Conservation (phyloP, 495 filamentous ascomycete genomes). For the Trichoderma erinaceum region DNA sequence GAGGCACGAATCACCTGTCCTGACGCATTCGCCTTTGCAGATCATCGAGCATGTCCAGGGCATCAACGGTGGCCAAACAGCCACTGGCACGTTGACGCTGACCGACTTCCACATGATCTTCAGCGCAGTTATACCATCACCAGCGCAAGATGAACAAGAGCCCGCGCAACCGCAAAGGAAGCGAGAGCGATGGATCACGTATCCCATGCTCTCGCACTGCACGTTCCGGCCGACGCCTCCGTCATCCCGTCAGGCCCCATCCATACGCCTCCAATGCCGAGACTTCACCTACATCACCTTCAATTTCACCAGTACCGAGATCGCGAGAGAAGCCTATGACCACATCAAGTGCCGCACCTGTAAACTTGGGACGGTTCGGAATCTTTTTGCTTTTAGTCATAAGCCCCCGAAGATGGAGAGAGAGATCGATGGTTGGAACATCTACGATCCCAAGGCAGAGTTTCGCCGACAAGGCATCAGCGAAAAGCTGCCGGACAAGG, state of each 20-base stretch:
- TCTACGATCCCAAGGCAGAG: slow-evolving; percentile 83
- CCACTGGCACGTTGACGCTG: slow-evolving; percentile 39
- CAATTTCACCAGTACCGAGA: slow-evolving; percentile 69
- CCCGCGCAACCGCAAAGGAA: slow-evolving; percentile 36
- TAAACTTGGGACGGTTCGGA: slow-evolving; percentile 75
- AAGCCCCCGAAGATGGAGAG: slow-evolving; percentile 66
- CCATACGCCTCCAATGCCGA: slow-evolving; percentile 80
- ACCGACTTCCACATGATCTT: slow-evolving; percentile 37
- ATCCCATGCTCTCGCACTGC: slow-evolving; percentile 79
- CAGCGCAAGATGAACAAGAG: background rate
- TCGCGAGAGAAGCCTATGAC: slow-evolving; percentile 82
- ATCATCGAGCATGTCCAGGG: slow-evolving; percentile 37
- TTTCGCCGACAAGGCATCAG: slow-evolving; percentile 75
- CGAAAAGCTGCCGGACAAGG: slow-evolving; percentile 62
- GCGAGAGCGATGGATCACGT: slow-evolving; percentile 88
- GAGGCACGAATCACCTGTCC: background rate
- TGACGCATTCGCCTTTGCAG: slow-evolving; percentile 16
- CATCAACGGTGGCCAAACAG: slow-evolving; percentile 36
- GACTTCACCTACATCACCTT: slow-evolving; percentile 93
- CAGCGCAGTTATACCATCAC: slow-evolving; percentile 23
- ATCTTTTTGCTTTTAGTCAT: slow-evolving; percentile 87
- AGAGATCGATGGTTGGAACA: slow-evolving; percentile 70
- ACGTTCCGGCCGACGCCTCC: slow-evolving; percentile 65
- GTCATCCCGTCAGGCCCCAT: slow-evolving; percentile 64
- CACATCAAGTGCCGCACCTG: slow-evolving; percentile 79